Conservation (phyloP, 345 rosid species). For the Raphanus raphanistrum region DNA sequence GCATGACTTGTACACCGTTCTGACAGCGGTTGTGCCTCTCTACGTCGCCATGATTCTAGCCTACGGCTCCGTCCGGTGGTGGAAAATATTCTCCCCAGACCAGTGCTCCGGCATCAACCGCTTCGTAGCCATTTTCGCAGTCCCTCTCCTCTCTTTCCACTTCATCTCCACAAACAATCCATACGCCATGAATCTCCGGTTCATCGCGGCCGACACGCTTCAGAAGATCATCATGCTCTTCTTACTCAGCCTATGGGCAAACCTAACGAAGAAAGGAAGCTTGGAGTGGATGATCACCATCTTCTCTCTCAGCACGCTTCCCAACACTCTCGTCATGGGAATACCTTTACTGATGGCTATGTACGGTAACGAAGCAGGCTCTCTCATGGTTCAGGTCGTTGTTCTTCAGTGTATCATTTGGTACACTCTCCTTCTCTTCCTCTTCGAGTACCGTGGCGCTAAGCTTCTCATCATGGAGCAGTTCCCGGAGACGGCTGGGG, state of each 20-base stretch:
- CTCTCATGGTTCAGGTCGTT: constrained; percentile 89
- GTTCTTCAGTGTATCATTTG: constrained; percentile 95
- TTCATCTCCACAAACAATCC: constrained; percentile 85
- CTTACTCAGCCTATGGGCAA: constrained; percentile 62
- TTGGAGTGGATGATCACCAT: constrained; percentile 93
- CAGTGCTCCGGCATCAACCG: constrained; percentile 98
- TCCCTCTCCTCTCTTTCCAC: constrained; percentile 92
- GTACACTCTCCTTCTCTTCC: constrained; percentile 87
- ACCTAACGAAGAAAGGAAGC: constrained; percentile 56
- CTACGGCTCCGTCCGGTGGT: constrained; percentile 95
- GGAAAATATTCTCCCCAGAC: constrained; percentile 90
- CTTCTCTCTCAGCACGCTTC: constrained; percentile 85
- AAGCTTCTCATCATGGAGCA: constrained; percentile 86
- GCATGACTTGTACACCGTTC: constrained; percentile 79
- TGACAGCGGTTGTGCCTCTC: constrained; percentile 84
- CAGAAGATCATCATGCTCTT: constrained; percentile 76
- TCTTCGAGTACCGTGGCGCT: constrained; percentile 92
- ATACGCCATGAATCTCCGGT: constrained; percentile 75
- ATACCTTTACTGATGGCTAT: constrained; percentile 87
- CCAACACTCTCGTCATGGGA: constrained; percentile 95
- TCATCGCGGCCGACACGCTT: constrained; percentile 89
- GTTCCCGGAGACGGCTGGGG: constrained; percentile 89
- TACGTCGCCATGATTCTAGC: constrained; percentile 95
- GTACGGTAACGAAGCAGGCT: constrained; percentile 71
- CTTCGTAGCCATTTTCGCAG: constrained; percentile 91